Evolutionary conservation across 164 flowering plant genomes (phyloP).

Genomic region (Berberis thunbergii): DNA sequence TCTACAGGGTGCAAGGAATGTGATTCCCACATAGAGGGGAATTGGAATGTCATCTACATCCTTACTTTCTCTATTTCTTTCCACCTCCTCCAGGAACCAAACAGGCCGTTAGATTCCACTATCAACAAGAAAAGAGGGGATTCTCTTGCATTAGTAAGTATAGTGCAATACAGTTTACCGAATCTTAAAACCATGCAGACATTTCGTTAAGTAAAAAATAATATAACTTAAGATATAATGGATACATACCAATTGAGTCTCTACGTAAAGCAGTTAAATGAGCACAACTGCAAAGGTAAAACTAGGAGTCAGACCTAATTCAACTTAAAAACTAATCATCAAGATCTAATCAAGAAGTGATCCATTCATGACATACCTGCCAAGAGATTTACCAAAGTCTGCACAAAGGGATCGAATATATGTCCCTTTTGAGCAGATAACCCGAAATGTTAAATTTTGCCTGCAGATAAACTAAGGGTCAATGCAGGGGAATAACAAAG

Average conservation of each 20-base stretch:
- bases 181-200: too few relatives aligned
- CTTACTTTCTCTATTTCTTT: too few relatives aligned
- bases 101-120: too few relatives aligned
- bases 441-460: slow-evolving; percentile 84
- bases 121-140: too few relatives aligned
- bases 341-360: not conserved
- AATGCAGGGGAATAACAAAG: not conserved
- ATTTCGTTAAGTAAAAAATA: too few relatives aligned
- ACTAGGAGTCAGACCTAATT: not conserved
- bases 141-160: too few relatives aligned
- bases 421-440: slow-evolving; percentile 95
- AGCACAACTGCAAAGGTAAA: slow-evolving; percentile 68
- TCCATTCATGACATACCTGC: slow-evolving; percentile 36
- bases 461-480: slow-evolving; percentile 30
- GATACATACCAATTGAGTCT: slow-evolving; percentile 68
- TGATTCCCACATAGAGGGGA: too few relatives aligned
- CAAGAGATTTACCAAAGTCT: slow-evolving; percentile 86
- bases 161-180: too few relatives aligned
- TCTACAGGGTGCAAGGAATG: too few relatives aligned
- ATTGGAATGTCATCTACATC: too few relatives aligned
- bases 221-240: too few relatives aligned
- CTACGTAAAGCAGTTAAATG: slow-evolving; percentile 82
- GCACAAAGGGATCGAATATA: slow-evolving; percentile 93
- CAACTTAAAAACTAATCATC: not conserved
- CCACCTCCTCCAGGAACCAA: too few relatives aligned